phyloP scores from a whole-genome alignment of 805 yeast species.

The Ogataea methylovora region DNA sequence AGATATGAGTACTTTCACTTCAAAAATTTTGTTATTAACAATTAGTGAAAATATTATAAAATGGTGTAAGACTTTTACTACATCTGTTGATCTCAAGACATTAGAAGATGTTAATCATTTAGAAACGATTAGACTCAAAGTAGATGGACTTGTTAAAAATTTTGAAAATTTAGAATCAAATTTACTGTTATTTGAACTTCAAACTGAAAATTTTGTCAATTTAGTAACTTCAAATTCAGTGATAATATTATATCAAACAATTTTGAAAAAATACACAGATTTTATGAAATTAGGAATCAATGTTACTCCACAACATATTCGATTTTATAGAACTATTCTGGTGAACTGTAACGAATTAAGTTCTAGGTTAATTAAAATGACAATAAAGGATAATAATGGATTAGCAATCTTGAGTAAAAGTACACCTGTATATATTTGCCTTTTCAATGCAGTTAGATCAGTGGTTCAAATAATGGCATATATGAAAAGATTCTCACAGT shows the following conservation, averaged over 20 bases:
- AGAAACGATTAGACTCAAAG: slow-evolving; percentile 13
- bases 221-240: slow-evolving; percentile 18
- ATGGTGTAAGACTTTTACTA: slow-evolving; percentile 25
- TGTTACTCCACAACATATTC: too few relatives aligned
- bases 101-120: slow-evolving; percentile 13
- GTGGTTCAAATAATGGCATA: slow-evolving; percentile 19
- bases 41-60: slow-evolving; percentile 23
- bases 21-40: slow-evolving; percentile 19
- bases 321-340: too few relatives aligned
- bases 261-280: slow-evolving; percentile 16
- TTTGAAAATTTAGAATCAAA: slow-evolving; percentile 21
- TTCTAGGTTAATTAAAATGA: too few relatives aligned
- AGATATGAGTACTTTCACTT: slow-evolving; percentile 19
- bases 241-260: slow-evolving; percentile 19
- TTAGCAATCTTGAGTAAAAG: too few relatives aligned
- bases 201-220: slow-evolving; percentile 17
- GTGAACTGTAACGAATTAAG: too few relatives aligned
- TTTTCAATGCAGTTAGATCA: slow-evolving; percentile 20
- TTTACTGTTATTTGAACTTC: slow-evolving; percentile 18
- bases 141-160: slow-evolving; percentile 18
- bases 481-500: slow-evolving; percentile 8
- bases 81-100: slow-evolving; percentile 19
- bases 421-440: slow-evolving; percentile 17
- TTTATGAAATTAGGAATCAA: too few relatives aligned
- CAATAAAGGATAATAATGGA: too few relatives aligned